Evolutionary conservation across 1,139 yeast species (phyloP).

Genomic region (Ogataea hybrid): DNA sequence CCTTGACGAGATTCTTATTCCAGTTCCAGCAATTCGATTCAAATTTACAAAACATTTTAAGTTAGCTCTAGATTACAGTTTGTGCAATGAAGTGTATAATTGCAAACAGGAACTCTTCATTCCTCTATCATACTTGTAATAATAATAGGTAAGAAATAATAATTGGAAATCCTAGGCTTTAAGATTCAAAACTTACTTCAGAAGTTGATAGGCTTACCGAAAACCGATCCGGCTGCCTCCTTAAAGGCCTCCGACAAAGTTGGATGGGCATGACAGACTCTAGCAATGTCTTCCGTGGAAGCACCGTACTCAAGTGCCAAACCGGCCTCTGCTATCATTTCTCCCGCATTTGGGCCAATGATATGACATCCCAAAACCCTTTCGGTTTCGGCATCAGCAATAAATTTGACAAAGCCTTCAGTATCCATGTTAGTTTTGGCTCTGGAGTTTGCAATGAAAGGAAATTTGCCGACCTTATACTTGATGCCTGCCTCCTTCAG

Average conservation of each 20-base stretch:
- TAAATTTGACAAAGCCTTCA: conserved; percentile 94
- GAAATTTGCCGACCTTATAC: conserved; percentile 96
- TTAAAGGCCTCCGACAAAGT: conserved; percentile 97
- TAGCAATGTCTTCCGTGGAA: conserved; percentile 93
- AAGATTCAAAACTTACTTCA: conserved; percentile 9
- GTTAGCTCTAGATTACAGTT: neutral
- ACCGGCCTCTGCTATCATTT: conserved; percentile 99
- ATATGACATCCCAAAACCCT: conserved; percentile 96
- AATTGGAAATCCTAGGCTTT: neutral
- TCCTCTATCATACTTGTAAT: neutral
- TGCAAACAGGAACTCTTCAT: no score
- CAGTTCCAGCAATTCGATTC: conserved; percentile 26
- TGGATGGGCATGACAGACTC: conserved; percentile 99
- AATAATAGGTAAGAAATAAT: neutral
- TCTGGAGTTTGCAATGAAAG: conserved; percentile 98
- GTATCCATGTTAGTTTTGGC: conserved; percentile 98
- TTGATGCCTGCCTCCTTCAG: conserved; percentile 90
- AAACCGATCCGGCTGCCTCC: conserved; percentile 95
- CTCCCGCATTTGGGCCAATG: conserved; percentile 98
- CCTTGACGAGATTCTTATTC: conserved; percentile 24
- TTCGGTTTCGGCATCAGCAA: conserved; percentile 97
- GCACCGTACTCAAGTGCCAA: conserved; percentile 99
- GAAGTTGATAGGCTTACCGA: conserved; percentile 52
- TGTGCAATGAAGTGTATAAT: no score
- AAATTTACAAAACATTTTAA: conserved; percentile 12